Conservation (phyloP, 352 stramenopile species). For the Pythium dissotocum region DNA sequence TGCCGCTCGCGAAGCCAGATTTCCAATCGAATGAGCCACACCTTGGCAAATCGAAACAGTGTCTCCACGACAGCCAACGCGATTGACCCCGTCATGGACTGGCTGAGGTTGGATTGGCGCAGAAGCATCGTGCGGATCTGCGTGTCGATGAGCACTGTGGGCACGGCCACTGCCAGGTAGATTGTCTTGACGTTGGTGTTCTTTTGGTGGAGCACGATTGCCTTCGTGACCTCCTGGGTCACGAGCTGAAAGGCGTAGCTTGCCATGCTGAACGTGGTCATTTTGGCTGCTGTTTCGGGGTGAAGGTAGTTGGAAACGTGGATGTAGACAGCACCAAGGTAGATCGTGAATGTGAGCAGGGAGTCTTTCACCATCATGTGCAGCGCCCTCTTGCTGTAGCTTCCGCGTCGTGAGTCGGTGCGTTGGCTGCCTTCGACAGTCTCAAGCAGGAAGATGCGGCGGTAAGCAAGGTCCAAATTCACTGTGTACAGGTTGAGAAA, state of each 20-base stretch:
- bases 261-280: constrained; percentile 10
- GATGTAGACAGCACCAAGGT: constrained; percentile 16
- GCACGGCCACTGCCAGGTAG: constrained; percentile 13
- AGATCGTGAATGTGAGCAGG: not conserved
- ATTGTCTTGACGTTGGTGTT: constrained; percentile 6
- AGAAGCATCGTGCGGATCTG: constrained; percentile 20
- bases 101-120: constrained; percentile 10
- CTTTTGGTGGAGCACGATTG: not conserved
- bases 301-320: constrained; percentile 14
- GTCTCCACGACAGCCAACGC: constrained; percentile 13
- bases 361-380: constrained; percentile 8
- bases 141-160: constrained; percentile 25
- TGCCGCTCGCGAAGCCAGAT: not conserved
- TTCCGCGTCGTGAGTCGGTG: not conserved
- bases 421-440: constrained; percentile 17
- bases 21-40: constrained; percentile 18
- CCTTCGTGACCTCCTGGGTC: constrained; percentile 7
- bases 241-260: not conserved
- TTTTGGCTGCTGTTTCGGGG: not conserved
- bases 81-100: constrained; percentile 10
- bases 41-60: constrained; percentile 16
- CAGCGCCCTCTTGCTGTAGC: not conserved
- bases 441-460: constrained; percentile 15
- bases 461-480: not conserved
- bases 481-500: constrained; percentile 15